Percentiles rank a stretch among this genome's conserved stretches.
Evolutionary conservation across 345 rosid species (phyloP).

Genomic region (Hibiscus syriacus): DNA sequence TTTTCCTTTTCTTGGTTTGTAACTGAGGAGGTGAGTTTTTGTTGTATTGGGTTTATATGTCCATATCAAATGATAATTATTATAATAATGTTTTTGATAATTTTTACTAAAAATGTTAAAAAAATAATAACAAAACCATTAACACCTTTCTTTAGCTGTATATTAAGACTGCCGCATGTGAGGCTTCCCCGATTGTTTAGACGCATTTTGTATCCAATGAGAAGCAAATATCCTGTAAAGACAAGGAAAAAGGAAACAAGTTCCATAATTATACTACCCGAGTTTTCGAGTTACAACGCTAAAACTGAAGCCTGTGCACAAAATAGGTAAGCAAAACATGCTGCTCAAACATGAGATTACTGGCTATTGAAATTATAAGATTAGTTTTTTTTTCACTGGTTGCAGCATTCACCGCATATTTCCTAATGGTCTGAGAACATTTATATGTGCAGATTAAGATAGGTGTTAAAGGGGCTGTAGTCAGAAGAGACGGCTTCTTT

Average conservation of each 20-base stretch:
- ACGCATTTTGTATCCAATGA: not conserved
- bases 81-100: too few relatives aligned
- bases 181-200: too few relatives aligned
- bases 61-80: too few relatives aligned
- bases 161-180: too few relatives aligned
- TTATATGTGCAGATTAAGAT: slow-evolving; percentile 15
- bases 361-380: slow-evolving; percentile 11
- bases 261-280: not conserved
- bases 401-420: slow-evolving; percentile 17
- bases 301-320: not conserved
- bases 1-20: too few relatives aligned
- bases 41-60: too few relatives aligned
- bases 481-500: slow-evolving; percentile 8
- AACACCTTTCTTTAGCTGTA: too few relatives aligned
- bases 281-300: not conserved
- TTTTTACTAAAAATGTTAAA: too few relatives aligned
- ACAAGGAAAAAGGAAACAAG: not conserved
- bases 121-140: too few relatives aligned
- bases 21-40: too few relatives aligned
- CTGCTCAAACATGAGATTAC: slow-evolving; percentile 12
- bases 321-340: not conserved
- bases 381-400: slow-evolving; percentile 10
- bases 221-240: not conserved
- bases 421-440: slow-evolving; percentile 6
- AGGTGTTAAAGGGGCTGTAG: not conserved